Base-by-base conservation (phyloP, 345 rosid species). In the Eucalyptus pauciflora region DNA sequence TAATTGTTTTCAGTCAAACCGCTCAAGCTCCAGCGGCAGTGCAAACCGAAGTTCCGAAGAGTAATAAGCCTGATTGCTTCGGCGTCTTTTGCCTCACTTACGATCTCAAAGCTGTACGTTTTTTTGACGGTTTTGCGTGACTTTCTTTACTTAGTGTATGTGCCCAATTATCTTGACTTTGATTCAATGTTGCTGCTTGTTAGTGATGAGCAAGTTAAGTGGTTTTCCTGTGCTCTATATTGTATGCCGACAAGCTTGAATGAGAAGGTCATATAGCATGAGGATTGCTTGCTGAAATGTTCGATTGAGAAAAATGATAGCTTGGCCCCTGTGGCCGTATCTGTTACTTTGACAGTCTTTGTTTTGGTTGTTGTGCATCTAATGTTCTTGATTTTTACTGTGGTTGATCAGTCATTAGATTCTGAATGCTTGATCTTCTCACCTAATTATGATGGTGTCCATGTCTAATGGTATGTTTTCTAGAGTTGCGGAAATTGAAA, bases 11-110 rank as follows among this genome's bases (percentile, higher is more conserved):
- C 64, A 89, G 85, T 8, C 91, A 87, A 41, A 93, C 92, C 91
- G 94, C 91, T 89, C 93, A 92, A 90, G 93, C 96, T 31, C 96
- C 96, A 4, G 93, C 91, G 17, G 92, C 98, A 4, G 96, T 93
- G 85, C 92, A 90, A 93, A 91, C 90, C 7, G 90, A 92, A 86
- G 93, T 50, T 22, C 89, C 90, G 41, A 94, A 93, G 88, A 56
- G 76, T 90, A 90, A 90, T 87, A 95, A 93, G 90, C 89, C 92
- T 37, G 98, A 97, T 5, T 96, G 99, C 92, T 98, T 87, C 88
- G 99, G 99, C 76, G 97, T 98, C 89, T 98, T 98, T 93, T 97
- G 98, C 90, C 97, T 94, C 87, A 98, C 99, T 54, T 98, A 98
- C 91, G 99, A 98, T 91, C 98, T 98, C 86, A 91, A 92, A 89